Evolutionary conservation across 1,284 basidiomycete species (phyloP).

Genomic region (Cutaneotrichosporon mucoides): DNA sequence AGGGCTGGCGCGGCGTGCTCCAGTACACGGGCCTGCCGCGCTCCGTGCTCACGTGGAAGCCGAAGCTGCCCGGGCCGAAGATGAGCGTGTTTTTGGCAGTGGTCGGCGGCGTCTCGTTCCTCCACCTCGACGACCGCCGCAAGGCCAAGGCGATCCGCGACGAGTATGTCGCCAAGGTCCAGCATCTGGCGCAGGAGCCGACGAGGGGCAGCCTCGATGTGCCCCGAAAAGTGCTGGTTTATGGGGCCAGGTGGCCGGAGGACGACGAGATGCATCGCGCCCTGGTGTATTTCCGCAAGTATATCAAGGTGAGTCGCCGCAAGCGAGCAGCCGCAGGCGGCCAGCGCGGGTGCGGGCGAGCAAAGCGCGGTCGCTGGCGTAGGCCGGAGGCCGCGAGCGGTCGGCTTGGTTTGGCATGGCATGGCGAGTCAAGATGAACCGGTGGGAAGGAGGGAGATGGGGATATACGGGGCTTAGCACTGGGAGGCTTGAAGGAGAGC

Average conservation of each 20-base stretch:
- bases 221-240: constrained; percentile 79
- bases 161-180: constrained; percentile 75
- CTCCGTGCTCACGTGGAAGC: constrained; percentile 50
- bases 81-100: constrained; percentile 80
- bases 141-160: constrained; percentile 72
- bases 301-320: constrained; percentile 72
- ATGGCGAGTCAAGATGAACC: too few relatives aligned
- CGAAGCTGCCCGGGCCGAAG: constrained; percentile 74
- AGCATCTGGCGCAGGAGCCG: constrained; percentile 65
- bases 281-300: constrained; percentile 85
- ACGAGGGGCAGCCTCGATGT: constrained; percentile 61
- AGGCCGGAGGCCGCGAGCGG: too few relatives aligned
- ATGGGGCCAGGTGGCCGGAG: constrained; percentile 84
- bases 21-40: constrained; percentile 52
- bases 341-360: too few relatives aligned
- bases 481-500: too few relatives aligned
- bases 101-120: constrained; percentile 64
- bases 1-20: constrained; percentile 45
- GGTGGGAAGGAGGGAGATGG: too few relatives aligned
- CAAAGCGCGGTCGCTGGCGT: too few relatives aligned
- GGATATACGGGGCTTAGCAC: too few relatives aligned
- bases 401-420: too few relatives aligned
- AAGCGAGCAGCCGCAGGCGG: neutral
- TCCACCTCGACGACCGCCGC: constrained; percentile 78
- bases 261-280: constrained; percentile 87